Evolutionary conservation across 768 basidiomycete genomes (phyloP).

Genomic region (Boletus rex-veris): DNA sequence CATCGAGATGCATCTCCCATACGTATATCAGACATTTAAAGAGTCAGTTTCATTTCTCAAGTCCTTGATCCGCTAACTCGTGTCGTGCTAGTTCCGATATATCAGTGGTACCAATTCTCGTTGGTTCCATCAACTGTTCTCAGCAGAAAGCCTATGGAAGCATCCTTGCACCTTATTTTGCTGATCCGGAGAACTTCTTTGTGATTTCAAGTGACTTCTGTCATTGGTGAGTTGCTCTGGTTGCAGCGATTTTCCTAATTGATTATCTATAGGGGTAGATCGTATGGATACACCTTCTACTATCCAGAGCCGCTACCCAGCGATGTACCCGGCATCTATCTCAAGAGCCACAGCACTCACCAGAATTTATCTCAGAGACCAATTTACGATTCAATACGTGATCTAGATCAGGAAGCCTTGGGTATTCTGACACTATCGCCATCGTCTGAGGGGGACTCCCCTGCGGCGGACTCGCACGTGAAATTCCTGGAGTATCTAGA

Average conservation of each 20-base stretch:
- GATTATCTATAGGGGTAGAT: constrained; percentile 57
- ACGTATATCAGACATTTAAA: constrained; percentile 80
- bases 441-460: constrained; percentile 37
- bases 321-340: constrained; percentile 43
- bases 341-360: constrained; percentile 44
- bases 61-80: constrained; percentile 1
- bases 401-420: constrained; percentile 87
- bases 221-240: constrained; percentile 68
- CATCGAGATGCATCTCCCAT: constrained; percentile 97
- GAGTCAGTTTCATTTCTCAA: constrained; percentile 44
- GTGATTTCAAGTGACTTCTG: constrained; percentile 97
- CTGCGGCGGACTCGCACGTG: constrained; percentile 51
- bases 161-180: constrained; percentile 78
- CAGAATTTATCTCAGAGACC: constrained; percentile 46
- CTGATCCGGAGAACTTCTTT: constrained; percentile 75
- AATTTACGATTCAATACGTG: constrained; percentile 79
- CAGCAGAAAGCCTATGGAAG: constrained; percentile 63
- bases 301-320: constrained; percentile 60
- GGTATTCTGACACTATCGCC: constrained; percentile 59
- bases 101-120: constrained; percentile 82
- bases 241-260: not conserved
- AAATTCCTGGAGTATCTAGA: constrained; percentile 65
- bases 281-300: constrained; percentile 87
- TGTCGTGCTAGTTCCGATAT: constrained; percentile 58
- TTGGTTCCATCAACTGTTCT: constrained; percentile 67